Evolutionary conservation across 1,284 basidiomycete genomes (phyloP).

Genomic region (Cutaneotrichosporon spelunceum): DNA sequence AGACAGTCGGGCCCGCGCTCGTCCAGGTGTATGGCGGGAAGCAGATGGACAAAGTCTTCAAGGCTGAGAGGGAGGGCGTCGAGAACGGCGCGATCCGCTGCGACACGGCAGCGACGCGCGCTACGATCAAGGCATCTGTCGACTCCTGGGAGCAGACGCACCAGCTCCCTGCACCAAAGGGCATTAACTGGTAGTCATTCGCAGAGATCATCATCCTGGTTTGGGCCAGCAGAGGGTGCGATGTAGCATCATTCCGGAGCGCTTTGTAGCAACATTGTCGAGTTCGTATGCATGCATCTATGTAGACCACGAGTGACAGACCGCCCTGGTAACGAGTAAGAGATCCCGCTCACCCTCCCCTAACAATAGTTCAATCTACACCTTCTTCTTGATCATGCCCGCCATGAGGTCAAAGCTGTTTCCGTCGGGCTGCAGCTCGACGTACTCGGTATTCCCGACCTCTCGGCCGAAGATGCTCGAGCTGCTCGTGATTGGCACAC

Average conservation of each 20-base stretch:
- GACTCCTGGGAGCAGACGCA: constrained; percentile 22
- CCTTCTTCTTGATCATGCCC: constrained; percentile 74
- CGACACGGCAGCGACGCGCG: constrained; percentile 36
- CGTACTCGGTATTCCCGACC: constrained; percentile 42
- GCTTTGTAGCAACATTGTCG: background rate
- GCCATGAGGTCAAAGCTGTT: constrained; percentile 96
- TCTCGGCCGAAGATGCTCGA: constrained; percentile 40
- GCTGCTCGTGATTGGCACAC: constrained; percentile 60
- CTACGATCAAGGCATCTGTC: constrained; percentile 32
- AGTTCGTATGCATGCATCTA: background rate
- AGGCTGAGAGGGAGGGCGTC: constrained; percentile 59
- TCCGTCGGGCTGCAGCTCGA: constrained; percentile 83
- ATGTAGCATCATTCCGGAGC: background rate
- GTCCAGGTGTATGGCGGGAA: constrained; percentile 62
- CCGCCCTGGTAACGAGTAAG: background rate
- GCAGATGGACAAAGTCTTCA: constrained; percentile 75
- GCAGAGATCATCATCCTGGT: background rate
- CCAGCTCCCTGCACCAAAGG: constrained; percentile 18
- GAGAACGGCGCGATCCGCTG: constrained; percentile 33
- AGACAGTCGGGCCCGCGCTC: constrained; percentile 66
- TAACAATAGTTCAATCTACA: background rate
- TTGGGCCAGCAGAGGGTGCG: background rate
- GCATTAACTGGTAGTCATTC: constrained; percentile 6
- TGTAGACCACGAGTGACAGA: background rate
- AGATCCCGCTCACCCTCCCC: background rate